A percentile compares a stretch with the other conserved stretches of the same genome.
Conservation (phyloP, 805 yeast genomes). For the Millerago galiae region DNA sequence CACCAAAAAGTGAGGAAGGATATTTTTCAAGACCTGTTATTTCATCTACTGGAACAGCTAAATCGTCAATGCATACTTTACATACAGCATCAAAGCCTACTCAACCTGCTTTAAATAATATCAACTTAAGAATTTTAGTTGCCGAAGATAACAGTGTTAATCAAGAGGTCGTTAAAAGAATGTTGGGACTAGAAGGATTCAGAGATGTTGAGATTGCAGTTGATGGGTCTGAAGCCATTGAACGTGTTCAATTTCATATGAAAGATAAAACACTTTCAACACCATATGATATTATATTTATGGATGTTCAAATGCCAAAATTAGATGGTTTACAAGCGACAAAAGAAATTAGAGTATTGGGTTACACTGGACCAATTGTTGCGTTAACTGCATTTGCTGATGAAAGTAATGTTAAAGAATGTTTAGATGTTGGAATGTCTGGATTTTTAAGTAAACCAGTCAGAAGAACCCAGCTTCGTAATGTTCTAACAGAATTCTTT, state of each 20-base stretch:
- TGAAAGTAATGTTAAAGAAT: conserved; percentile 78
- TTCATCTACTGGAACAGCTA: conserved; percentile 36
- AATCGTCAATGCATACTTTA: conserved; percentile 15
- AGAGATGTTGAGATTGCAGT: conserved; percentile 67
- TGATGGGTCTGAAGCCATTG: conserved; percentile 88
- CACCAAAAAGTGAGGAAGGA: conserved; percentile 1
- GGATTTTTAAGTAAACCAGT: conserved; percentile 89
- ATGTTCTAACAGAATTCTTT: conserved; percentile 36
- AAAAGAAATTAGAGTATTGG: conserved; percentile 58
- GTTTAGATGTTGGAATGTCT: conserved; percentile 86
- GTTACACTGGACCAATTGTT: conserved; percentile 69
- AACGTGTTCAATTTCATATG: conserved; percentile 37
- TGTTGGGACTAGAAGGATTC: conserved; percentile 82
- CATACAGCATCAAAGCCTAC: conserved; percentile 1
- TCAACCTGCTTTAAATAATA: conserved; percentile 17
- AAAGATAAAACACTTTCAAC: conserved; percentile 15
- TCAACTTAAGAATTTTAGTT: conserved; percentile 52
- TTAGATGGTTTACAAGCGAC: conserved; percentile 89
- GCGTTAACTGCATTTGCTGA: conserved; percentile 96
- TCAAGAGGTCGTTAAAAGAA: conserved; percentile 87
- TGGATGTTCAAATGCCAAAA: conserved; percentile 98
- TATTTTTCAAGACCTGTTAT: conserved; percentile 27
- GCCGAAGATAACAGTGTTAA: conserved; percentile 94
- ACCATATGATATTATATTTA: conserved; percentile 68
- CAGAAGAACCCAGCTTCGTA: conserved; percentile 58